Conservation (phyloP, 2,329 filamentous ascomycete species). For the Davidsoniella neocaledoniae region DNA sequence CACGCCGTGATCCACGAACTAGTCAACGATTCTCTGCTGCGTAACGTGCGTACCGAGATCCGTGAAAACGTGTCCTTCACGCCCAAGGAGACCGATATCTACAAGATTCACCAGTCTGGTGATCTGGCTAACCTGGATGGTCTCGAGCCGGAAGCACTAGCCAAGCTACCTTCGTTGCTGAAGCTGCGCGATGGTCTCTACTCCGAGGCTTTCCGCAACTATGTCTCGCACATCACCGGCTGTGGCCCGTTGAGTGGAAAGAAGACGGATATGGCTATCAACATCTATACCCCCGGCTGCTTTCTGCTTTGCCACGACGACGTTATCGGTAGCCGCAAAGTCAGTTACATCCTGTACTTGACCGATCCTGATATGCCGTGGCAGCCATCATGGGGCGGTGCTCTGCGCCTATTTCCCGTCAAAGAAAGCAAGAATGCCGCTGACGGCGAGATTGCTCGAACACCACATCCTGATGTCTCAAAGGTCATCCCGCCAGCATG, state of each 20-base stretch:
- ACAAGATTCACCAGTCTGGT: constrained; percentile 97
- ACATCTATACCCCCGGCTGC: constrained; percentile 92
- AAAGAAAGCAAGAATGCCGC: constrained; percentile 41
- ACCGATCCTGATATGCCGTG: constrained; percentile 83
- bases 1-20: constrained; percentile 77
- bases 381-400: constrained; percentile 85
- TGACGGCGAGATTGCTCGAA: constrained; percentile 58
- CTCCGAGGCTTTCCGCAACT: constrained; percentile 74
- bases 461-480: constrained; percentile 60
- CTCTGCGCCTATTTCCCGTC: constrained; percentile 70
- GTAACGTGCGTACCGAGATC: constrained; percentile 76
- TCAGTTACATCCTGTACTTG: constrained; percentile 95
- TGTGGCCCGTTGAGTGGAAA: constrained; percentile 75
- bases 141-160: constrained; percentile 68
- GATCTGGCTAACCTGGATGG: constrained; percentile 95
- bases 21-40: constrained; percentile 66
- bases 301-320: constrained; percentile 95
- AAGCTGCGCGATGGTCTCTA: constrained; percentile 88
- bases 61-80: constrained; percentile 85
- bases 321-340: constrained; percentile 87
- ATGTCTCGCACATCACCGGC: constrained; percentile 70
- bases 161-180: constrained; percentile 77
- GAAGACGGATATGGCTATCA: constrained; percentile 99
- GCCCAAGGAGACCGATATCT: constrained; percentile 97
- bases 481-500: constrained; percentile 85